Evolutionary conservation across 257 asterid species (phyloP).

Genomic region (Solanum ossicruentum): DNA sequence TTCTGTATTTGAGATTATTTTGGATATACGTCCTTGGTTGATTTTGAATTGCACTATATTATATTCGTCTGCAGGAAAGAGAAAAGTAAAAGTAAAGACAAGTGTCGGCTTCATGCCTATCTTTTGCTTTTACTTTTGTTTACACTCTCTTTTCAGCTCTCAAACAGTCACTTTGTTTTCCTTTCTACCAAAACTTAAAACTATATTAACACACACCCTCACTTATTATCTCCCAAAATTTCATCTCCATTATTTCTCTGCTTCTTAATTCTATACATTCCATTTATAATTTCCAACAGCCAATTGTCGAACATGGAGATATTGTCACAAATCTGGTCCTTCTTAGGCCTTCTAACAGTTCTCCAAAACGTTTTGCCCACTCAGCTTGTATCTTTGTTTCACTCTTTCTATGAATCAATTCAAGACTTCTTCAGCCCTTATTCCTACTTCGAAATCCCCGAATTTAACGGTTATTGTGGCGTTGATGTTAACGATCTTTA

Average conservation of each 20-base stretch:
- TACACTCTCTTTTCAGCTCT: slow-evolving; percentile 4
- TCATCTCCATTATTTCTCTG: not conserved
- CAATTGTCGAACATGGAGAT: slow-evolving; percentile 21
- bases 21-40: not conserved
- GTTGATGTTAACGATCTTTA: slow-evolving; percentile 49
- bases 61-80: not conserved
- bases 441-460: slow-evolving; percentile 40
- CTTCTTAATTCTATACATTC: not conserved
- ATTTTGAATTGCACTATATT: no score
- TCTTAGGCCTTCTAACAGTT: slow-evolving; percentile 31
- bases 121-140: slow-evolving; percentile 14
- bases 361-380: slow-evolving; percentile 42
- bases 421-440: slow-evolving; percentile 34
- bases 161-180: slow-evolving; percentile 10
- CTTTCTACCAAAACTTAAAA: not conserved
- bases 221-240: not conserved
- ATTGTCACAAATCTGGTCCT: slow-evolving; percentile 41
- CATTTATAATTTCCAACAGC: not conserved
- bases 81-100: not conserved
- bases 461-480: slow-evolving; percentile 41
- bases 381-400: slow-evolving; percentile 23
- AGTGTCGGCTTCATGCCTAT: not conserved
- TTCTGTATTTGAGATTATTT: not conserved
- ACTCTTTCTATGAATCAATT: slow-evolving; percentile 26
- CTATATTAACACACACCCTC: not conserved